Evolutionary conservation across 2,329 filamentous ascomycete species (phyloP), one percentile per base, ranked within the genome.

Genomic region (Thielaviopsis ethacetica): DNA sequence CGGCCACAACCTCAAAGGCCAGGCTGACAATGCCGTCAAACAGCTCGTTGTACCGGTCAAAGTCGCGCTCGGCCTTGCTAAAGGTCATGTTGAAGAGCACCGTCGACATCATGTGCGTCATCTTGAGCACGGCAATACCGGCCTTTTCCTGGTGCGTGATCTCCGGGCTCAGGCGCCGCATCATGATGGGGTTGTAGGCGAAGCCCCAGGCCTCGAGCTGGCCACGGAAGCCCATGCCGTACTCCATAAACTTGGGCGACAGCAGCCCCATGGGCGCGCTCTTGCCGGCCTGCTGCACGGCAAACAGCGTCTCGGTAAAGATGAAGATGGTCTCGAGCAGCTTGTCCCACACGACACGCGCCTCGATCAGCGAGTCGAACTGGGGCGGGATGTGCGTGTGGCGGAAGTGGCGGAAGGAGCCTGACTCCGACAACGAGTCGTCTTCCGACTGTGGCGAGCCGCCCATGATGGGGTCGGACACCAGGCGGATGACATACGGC

Each of bases 11-110:
- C 64, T 84, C 81, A 56, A 73, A 68, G 0, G 79, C 81, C 17
- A 84, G 69, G 44, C 77, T 73, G 27, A 83, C 76, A 63, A 84
- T 81, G 22, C 70, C 67, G 59, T 72, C 71, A 62, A 84, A 84
- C 22, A 76, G 72, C 0, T 70, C 67, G 5, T 73, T 68, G 62
- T 80, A 82, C 10, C 67, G 66, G 63, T 84, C 81, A 61, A 84
- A 84, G 41, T 78, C 73, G 57, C 75, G 74, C 65, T 84, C 81
- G 53, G 71, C 76, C 56, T 78, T 75, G 65, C 74, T 79, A 64
- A 82, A 84, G 10, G 78, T 79, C 76, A 82, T 82, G 49, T 77
- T 69, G 63, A 80, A 82, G 5, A 84, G 68, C 38, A 84, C 72
- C 53, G 73, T 71, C 10, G 73, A 74, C 73, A 81, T 84, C 56